Base-by-base conservation (phyloP, 306 rosid species). In the Senna tora region DNA sequence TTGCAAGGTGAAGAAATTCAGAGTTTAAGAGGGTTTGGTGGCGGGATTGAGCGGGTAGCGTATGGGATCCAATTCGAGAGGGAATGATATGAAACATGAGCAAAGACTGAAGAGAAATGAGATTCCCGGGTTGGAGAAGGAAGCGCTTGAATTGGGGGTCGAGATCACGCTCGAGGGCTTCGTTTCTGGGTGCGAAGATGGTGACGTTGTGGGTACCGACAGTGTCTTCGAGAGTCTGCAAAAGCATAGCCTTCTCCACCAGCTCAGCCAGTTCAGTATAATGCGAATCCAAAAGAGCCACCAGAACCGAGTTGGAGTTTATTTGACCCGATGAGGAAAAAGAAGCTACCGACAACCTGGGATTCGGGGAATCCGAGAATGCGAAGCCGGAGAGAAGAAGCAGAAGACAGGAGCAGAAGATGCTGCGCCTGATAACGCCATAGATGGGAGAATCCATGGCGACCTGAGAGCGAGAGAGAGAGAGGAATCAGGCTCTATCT, bases 271-370 rank as follows among this genome's bases (percentile, higher is more conserved):
- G 84, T 9, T 90, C 96, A 0, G 94, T 88, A 73, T 90, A 90
- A 81, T 90, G 93, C 52, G 96, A 90, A 84, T 90, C 96, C 10
- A 90, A 67, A 1, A 90, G 84, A 7, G 96, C 94, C 0, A 90
- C 96, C 6, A 90, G 80, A 55, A 90, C 85, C 8, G 91, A 87
- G 84, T 86, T 92, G 39, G 97, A 89, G 93, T 80, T 86, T 30
- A 85, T 88, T 57, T 81, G 93, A 36, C 56, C 76, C 0, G 79
- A 55, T 3, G 17, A 65, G 1, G 49, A 51, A 55, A 63, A 11
- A 3, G 57, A 25, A 30, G 71, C 11, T 5, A 39, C 42, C 56
- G 71, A 59, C 47, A 22, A 10, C 60, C 80, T 79, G 49, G 67
- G 22, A 61, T 64, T 62, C 1, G 43, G 59, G 69, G 43, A 32